Evolutionary conservation across 2,329 filamentous ascomycete species (phyloP).

Genomic region (Xylariaceae sp.): DNA sequence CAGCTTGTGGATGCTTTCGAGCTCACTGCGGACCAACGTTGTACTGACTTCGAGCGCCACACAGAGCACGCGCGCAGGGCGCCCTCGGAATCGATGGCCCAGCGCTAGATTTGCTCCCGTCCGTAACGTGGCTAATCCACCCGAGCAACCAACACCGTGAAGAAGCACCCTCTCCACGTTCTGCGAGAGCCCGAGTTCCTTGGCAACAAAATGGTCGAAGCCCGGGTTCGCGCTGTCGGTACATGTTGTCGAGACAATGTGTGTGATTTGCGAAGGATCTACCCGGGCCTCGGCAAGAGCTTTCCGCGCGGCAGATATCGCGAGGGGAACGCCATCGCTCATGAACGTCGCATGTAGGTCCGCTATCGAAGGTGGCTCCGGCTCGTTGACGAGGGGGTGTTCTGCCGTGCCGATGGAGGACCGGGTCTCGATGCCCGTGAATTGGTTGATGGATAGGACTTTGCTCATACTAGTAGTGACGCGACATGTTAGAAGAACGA

Average conservation of each 20-base stretch:
- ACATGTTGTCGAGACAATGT: slow-evolving; percentile 63
- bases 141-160: slow-evolving; percentile 61
- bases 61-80: slow-evolving; percentile 58
- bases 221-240: slow-evolving; percentile 66
- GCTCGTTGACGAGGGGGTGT: slow-evolving; percentile 55
- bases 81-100: slow-evolving; percentile 53
- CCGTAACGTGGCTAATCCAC: slow-evolving; percentile 55
- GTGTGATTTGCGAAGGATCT: slow-evolving; percentile 51
- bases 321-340: slow-evolving; percentile 52
- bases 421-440: slow-evolving; percentile 58
- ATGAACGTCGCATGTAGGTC: slow-evolving; percentile 53
- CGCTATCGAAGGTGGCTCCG: slow-evolving; percentile 46
- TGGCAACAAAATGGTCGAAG: slow-evolving; percentile 60
- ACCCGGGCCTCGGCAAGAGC: slow-evolving; percentile 51
- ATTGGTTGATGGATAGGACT: slow-evolving; percentile 57
- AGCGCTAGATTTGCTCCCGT: slow-evolving; percentile 63
- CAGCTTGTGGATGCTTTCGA: slow-evolving; percentile 54
- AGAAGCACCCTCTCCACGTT: slow-evolving; percentile 60
- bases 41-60: slow-evolving; percentile 60
- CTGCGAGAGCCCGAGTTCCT: slow-evolving; percentile 50
- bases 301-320: slow-evolving; percentile 49
- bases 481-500: slow-evolving; percentile 1
- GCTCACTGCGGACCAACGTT: slow-evolving; percentile 57
- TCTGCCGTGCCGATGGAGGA: slow-evolving; percentile 57
- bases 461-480: slow-evolving; percentile 57